Evolutionary conservation across 2,329 filamentous ascomycete genomes (phyloP).

Genomic region (Escovopsis sp.): DNA sequence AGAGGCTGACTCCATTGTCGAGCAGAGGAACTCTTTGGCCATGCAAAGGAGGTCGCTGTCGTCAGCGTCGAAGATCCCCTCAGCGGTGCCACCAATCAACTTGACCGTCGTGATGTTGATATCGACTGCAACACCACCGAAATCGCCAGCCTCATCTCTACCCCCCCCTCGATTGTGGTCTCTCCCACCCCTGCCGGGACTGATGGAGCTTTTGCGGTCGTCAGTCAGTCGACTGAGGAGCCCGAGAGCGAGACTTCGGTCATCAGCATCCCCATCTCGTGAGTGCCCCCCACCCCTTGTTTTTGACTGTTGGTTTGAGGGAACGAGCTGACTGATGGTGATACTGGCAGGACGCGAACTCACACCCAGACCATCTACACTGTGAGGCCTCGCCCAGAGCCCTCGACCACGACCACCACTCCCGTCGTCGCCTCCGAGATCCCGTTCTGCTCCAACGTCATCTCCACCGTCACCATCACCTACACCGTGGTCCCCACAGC

Average conservation of each 20-base stretch:
- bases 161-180: conserved; percentile 2
- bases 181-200: conserved; percentile 7
- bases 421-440: conserved; percentile 3
- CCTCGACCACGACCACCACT: conserved; percentile 9
- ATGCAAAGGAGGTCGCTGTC: not conserved
- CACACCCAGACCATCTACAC: conserved; percentile 20
- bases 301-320: not conserved
- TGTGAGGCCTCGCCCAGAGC: conserved; percentile 9
- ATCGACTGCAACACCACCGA: conserved; percentile 10
- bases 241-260: not conserved
- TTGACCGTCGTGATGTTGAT: conserved; percentile 9
- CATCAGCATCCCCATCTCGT: conserved; percentile 21
- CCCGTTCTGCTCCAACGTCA: conserved; percentile 5
- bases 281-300: conserved; percentile 7
- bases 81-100: conserved; percentile 9
- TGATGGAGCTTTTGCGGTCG: conserved; percentile 2
- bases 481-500: conserved; percentile 9
- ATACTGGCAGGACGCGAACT: conserved; percentile 17
- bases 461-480: conserved; percentile 13
- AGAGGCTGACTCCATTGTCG: not conserved
- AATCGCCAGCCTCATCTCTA: conserved; percentile 6
- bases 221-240: not conserved
- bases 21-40: conserved; percentile 1
- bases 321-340: too few relatives aligned
- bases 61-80: conserved; percentile 1